A percentile compares a stretch with the other conserved stretches of the same genome.
Evolutionary conservation across 2,329 filamentous ascomycete species (phyloP).

Genomic region (Paraconiothyrium sp.): DNA sequence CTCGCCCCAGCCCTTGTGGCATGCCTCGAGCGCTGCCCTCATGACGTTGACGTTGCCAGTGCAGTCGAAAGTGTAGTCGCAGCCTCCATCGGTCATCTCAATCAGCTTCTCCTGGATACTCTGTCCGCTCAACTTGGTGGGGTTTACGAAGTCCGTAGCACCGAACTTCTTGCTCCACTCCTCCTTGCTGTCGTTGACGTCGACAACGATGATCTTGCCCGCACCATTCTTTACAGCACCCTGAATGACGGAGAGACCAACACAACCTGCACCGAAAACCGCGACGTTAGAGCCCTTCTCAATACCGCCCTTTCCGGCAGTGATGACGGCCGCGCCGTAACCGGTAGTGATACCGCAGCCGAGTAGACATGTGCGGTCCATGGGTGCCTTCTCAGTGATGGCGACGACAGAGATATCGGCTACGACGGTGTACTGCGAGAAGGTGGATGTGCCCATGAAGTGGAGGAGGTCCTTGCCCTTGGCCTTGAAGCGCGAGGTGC

Average conservation of each 20-base stretch:
- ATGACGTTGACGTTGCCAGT: slow-evolving; percentile 97
- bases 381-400: slow-evolving; percentile 87
- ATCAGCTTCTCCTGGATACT: slow-evolving; percentile 91
- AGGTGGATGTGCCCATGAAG: slow-evolving; percentile 99
- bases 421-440: slow-evolving; percentile 98
- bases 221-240: slow-evolving; percentile 88
- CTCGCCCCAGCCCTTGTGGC: slow-evolving; percentile 99
- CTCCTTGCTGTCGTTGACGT: slow-evolving; percentile 90
- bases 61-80: slow-evolving; percentile 99
- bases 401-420: slow-evolving; percentile 98
- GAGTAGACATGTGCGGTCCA: slow-evolving; percentile 95
- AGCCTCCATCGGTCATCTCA: slow-evolving; percentile 97
- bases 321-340: slow-evolving; percentile 94
- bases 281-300: slow-evolving; percentile 91
- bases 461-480: slow-evolving; percentile 95
- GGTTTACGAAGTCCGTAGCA: slow-evolving; percentile 97
- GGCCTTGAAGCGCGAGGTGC: slow-evolving; percentile 91
- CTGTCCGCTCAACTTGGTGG: slow-evolving; percentile 71
- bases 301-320: slow-evolving; percentile 73
- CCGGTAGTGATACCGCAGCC: slow-evolving; percentile 99
- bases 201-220: slow-evolving; percentile 77
- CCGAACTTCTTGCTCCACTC: slow-evolving; percentile 94
- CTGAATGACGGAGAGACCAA: slow-evolving; percentile 94
- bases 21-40: slow-evolving; percentile 94
- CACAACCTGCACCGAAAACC: slow-evolving; percentile 94